Base-by-base conservation (phyloP, 768 basidiomycete genomes). In the Pleurotus pulmonarius region DNA sequence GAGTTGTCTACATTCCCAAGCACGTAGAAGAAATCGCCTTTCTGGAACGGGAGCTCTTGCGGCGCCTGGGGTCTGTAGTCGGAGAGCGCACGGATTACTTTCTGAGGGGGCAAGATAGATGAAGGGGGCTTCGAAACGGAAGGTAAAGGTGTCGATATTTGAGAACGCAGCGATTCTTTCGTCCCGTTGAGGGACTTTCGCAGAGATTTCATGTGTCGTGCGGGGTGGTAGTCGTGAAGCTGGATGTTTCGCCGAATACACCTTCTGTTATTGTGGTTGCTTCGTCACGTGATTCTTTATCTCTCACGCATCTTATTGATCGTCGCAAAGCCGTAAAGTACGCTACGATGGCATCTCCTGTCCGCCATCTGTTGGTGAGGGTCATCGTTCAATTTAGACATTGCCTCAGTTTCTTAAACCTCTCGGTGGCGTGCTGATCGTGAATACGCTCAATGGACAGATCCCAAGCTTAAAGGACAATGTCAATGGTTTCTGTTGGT, bases 1-100 rank as follows among this genome's bases (percentile, higher is more conserved):
- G 76, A 66, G 41, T 73, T 64, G 48, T 83, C 79, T 15, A 81
- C 73, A 64, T 97, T 94, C 57, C 83, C 83, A 37, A 92, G 79
- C 49, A 98, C 96, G 72, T 98, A 91, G 78, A 98, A 98, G 74
- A 98, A 97, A 74, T 99, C 97, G 60, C 97, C 97, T 73, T 90
- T 90, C 61, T 83, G 77, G 70, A 98, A 98, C 26, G 90, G 83
- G 43, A 99, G 85, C 62, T 98, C 87, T 67, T 92, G 87, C 2
- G 94, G 92, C 0, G 84, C 81, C 57, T 81, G 77, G 2, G 92
- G 83, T 46, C 79, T 73, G 73, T 92, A 85, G 2, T 77, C 64
- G 8, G 79, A 71, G 60, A 89, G 74, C 3, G 96, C 95, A 57
- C 91, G 89, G 63, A 99, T 96, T 69, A 98, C 95, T 69, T 94